Conservation (phyloP, 139 green algal species). For the Chlorella sorokiniana region DNA sequence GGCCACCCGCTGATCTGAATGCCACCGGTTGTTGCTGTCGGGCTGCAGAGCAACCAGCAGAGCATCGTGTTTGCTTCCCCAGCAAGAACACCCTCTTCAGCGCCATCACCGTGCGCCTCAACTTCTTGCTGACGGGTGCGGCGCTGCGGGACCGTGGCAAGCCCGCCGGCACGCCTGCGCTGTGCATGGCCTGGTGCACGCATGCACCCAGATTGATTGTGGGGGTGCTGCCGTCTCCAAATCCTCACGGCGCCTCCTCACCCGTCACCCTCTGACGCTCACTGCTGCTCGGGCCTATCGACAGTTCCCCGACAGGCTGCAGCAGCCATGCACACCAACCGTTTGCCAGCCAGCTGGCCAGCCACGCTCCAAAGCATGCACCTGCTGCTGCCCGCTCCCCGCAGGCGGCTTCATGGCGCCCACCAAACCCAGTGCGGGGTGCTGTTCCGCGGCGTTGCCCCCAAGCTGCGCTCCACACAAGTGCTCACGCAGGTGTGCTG, state of each 20-base stretch:
- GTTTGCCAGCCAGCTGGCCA: neutral
- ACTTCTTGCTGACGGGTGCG: conserved; percentile 7
- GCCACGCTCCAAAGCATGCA: neutral
- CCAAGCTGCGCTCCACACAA: neutral
- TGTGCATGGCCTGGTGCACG: neutral
- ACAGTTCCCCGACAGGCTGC: too few relatives aligned
- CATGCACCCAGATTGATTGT: too few relatives aligned
- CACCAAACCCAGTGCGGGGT: neutral
- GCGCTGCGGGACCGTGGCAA: neutral
- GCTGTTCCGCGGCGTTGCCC: neutral
- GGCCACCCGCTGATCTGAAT: neutral
- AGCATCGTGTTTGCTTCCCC: neutral
- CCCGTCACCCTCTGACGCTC: too few relatives aligned
- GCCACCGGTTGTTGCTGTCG: neutral
- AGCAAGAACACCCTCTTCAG: neutral
- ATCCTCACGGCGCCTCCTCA: too few relatives aligned
- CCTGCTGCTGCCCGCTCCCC: neutral
- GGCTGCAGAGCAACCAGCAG: conserved; percentile 6
- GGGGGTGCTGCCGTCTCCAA: too few relatives aligned
- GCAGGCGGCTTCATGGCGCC: neutral
- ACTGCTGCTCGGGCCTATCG: too few relatives aligned
- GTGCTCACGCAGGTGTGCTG: neutral
- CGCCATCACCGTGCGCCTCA: neutral
- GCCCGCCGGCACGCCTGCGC: neutral
- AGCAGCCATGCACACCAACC: neutral